Evolutionary conservation across 148 eudicot species (phyloP).

Genomic region (Amaranthus cruentus): DNA sequence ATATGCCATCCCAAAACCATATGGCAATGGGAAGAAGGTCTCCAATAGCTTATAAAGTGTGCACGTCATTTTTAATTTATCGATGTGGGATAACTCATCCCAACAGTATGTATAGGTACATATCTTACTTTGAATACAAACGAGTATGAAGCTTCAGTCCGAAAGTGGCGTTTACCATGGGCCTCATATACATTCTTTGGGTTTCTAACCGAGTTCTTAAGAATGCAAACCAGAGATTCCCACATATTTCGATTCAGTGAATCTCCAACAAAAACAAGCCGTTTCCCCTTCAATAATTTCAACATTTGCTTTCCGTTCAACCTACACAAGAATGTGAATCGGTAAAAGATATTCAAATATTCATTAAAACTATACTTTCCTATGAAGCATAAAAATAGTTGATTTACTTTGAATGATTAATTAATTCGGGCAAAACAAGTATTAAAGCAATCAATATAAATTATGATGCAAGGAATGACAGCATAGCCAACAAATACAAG

Average conservation of each 20-base stretch:
- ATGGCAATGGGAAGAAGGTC: too few relatives aligned
- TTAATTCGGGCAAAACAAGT: too few relatives aligned
- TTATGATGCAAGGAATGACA: too few relatives aligned
- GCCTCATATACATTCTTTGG: constrained; percentile 72
- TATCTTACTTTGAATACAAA: constrained; percentile 70
- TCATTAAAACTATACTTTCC: neutral
- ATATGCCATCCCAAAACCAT: too few relatives aligned
- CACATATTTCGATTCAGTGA: constrained; percentile 97
- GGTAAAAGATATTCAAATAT: neutral
- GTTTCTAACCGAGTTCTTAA: constrained; percentile 62
- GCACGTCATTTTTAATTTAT: too few relatives aligned
- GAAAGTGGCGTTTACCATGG: constrained; percentile 59
- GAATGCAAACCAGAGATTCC: constrained; percentile 89
- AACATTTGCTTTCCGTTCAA: constrained; percentile 61
- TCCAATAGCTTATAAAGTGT: too few relatives aligned
- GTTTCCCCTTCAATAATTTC: constrained; percentile 70
- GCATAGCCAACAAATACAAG: too few relatives aligned
- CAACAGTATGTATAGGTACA: neutral
- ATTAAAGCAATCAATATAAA: too few relatives aligned
- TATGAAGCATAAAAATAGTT: too few relatives aligned
- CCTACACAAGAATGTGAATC: constrained; percentile 31
- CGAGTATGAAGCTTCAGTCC: constrained; percentile 74
- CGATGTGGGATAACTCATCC: too few relatives aligned
- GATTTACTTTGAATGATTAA: too few relatives aligned
- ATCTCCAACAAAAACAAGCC: constrained; percentile 90